Conservation (phyloP, 2,329 filamentous ascomycete genomes). For the Ophiostoma piceae region DNA sequence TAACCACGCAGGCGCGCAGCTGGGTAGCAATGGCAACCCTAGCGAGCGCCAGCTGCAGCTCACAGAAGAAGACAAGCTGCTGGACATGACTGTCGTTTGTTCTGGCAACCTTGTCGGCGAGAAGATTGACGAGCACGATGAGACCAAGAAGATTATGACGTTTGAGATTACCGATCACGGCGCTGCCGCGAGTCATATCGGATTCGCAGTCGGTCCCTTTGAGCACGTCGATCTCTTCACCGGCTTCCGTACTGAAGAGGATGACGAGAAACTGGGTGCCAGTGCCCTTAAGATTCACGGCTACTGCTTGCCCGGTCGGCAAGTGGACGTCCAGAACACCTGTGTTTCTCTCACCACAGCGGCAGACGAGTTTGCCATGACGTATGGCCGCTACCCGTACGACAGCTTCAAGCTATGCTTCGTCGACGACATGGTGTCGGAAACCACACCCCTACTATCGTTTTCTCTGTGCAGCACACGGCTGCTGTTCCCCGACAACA, state of each 20-base stretch:
- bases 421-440: slow-evolving; percentile 76
- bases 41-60: slow-evolving; percentile 38
- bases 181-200: slow-evolving; percentile 79
- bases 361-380: slow-evolving; percentile 85
- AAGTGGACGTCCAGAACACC: slow-evolving; percentile 78
- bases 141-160: slow-evolving; percentile 78
- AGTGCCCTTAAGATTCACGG: slow-evolving; percentile 85
- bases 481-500: slow-evolving; percentile 74
- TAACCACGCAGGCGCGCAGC: slow-evolving; percentile 14
- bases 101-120: slow-evolving; percentile 87
- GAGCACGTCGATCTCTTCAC: slow-evolving; percentile 82
- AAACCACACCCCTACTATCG: slow-evolving; percentile 72
- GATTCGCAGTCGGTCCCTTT: slow-evolving; percentile 91
- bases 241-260: slow-evolving; percentile 81
- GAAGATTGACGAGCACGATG: slow-evolving; percentile 66
- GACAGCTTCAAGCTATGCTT: slow-evolving; percentile 90
- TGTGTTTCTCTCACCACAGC: slow-evolving; percentile 79
- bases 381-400: slow-evolving; percentile 86
- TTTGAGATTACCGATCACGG: slow-evolving; percentile 63
- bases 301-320: slow-evolving; percentile 81
- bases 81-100: slow-evolving; percentile 87
- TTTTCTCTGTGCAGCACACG: slow-evolving; percentile 83
- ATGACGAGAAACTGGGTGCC: slow-evolving; percentile 83
- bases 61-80: slow-evolving; percentile 72
- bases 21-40: slow-evolving; percentile 37